phyloP scores from a whole-genome alignment of 1,139 yeast genomes.

The Sugiyamaella neomexicana region DNA sequence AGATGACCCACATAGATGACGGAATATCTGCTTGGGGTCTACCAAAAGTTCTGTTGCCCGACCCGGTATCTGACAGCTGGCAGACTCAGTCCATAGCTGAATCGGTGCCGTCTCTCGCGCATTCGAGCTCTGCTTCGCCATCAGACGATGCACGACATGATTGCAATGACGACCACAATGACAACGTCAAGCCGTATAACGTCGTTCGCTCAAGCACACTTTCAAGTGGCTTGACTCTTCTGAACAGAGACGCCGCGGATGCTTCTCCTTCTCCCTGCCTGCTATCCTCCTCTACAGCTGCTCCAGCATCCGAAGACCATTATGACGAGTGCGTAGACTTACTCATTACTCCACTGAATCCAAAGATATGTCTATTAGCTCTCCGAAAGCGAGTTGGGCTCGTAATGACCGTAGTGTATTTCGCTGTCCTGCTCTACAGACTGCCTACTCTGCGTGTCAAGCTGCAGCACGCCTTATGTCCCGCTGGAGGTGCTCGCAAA shows the following conservation, averaged over 20 bases:
- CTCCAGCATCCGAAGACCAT: conserved; percentile 4
- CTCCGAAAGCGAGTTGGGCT: conserved; percentile 11
- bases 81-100: background rate
- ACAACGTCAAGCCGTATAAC: conserved; percentile 1
- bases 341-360: conserved; percentile 9
- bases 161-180: background rate
- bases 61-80: background rate
- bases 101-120: background rate
- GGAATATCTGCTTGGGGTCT: conserved; percentile 20
- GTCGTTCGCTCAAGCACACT: conserved; percentile 11
- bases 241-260: background rate
- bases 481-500: conserved; percentile 5
- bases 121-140: background rate
- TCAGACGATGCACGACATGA: background rate
- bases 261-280: no score
- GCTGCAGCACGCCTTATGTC: conserved; percentile 6
- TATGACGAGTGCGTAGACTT: conserved; percentile 19
- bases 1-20: conserved; percentile 14
- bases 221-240: conserved; percentile 10
- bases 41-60: conserved; percentile 15
- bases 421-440: conserved; percentile 16
- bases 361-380: conserved; percentile 2
- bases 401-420: conserved; percentile 16
- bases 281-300: no score
- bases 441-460: conserved; percentile 1